Evolutionary conservation across 805 yeast species (phyloP).

Genomic region (Candida sithepensis): DNA sequence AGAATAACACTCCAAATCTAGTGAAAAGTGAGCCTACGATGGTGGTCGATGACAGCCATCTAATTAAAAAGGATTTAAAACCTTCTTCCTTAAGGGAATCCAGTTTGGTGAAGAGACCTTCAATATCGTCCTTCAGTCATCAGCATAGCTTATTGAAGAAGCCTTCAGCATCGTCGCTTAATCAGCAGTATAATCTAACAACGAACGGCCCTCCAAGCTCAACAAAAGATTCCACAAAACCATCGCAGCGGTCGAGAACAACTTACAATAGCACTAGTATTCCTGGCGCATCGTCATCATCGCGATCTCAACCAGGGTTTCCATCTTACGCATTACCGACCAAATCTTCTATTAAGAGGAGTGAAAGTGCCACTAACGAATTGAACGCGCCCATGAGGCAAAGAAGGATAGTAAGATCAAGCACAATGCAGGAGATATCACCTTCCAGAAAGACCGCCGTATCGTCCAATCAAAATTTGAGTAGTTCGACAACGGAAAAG

Average conservation of each 20-base stretch:
- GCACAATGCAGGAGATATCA: slow-evolving; percentile 20
- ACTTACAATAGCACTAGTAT: background rate
- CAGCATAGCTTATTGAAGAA: too few relatives aligned
- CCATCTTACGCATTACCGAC: slow-evolving; percentile 22
- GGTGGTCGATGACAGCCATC: background rate
- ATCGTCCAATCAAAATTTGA: background rate
- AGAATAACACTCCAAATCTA: background rate
- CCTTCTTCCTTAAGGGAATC: background rate
- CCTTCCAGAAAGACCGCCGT: slow-evolving; percentile 11
- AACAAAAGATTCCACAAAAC: too few relatives aligned
- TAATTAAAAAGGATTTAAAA: background rate
- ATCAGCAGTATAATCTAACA: too few relatives aligned
- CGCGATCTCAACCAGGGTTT: slow-evolving; percentile 2
- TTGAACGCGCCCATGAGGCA: background rate
- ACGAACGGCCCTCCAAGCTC: too few relatives aligned
- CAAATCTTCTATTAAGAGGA: slow-evolving; percentile 11
- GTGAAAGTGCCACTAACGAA: slow-evolving; percentile 4
- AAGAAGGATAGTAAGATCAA: slow-evolving; percentile 11
- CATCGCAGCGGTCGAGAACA: background rate
- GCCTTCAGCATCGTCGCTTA: background rate
- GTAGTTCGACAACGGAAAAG: background rate
- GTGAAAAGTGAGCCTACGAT: background rate
- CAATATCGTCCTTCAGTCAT: background rate
- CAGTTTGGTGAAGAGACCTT: background rate
- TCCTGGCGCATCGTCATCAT: too few relatives aligned